phyloP scores from a whole-genome alignment of 2,329 filamentous ascomycete genomes.

The Paraconiothyrium sp. region DNA sequence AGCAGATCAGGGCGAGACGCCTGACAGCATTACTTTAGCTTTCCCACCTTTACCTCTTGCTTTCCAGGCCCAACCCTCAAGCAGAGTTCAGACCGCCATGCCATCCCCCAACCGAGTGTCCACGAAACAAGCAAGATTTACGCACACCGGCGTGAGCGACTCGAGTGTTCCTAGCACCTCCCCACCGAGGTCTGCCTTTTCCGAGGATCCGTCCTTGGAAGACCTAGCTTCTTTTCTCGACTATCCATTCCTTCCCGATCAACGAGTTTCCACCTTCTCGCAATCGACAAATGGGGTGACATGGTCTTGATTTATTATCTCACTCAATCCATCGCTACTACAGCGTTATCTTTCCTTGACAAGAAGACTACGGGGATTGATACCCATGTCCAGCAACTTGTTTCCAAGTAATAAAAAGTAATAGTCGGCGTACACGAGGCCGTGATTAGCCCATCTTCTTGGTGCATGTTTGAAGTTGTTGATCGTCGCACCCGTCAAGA shows the following conservation, averaged over 20 bases:
- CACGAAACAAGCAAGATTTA: not conserved
- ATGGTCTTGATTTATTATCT: not conserved
- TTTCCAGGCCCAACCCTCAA: conserved; percentile 32
- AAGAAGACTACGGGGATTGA: not conserved
- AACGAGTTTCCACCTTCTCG: conserved; percentile 19
- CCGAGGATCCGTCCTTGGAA: conserved; percentile 10
- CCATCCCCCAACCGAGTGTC: conserved; percentile 1
- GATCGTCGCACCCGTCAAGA: conserved; percentile 53
- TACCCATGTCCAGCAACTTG: conserved; percentile 43
- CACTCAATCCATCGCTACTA: no score
- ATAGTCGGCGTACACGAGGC: conserved; percentile 58
- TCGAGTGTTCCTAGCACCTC: not conserved
- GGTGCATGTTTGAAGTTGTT: conserved; percentile 55
- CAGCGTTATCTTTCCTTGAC: no score
- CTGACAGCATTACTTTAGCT: conserved; percentile 41
- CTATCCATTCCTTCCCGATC: conserved; percentile 18
- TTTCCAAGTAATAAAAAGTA: conserved; percentile 56
- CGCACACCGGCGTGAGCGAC: not conserved
- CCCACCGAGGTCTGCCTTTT: not conserved
- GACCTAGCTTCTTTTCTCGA: conserved; percentile 19
- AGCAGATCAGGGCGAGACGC: conserved; percentile 17
- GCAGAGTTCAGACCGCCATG: conserved; percentile 10
- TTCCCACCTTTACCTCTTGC: conserved; percentile 46
- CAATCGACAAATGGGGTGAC: conserved; percentile 5
- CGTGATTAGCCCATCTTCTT: conserved; percentile 54